Evolutionary conservation across 1,284 basidiomycete species (phyloP).

Genomic region (Trichosporon faecale): DNA sequence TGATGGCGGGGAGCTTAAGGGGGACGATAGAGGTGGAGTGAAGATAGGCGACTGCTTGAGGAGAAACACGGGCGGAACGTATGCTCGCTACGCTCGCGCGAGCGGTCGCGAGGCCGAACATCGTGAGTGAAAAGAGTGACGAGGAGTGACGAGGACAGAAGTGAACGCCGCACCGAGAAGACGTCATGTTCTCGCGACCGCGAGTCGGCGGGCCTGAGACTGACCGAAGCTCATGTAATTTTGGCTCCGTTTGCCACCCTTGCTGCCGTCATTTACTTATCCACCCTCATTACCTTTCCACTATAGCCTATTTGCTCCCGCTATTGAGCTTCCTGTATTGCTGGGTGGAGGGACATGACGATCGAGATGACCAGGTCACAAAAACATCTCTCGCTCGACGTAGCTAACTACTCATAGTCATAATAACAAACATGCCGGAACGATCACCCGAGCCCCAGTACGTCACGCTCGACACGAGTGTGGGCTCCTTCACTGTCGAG

Average conservation of each 20-base stretch:
- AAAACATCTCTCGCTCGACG: background rate
- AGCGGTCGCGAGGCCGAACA: background rate
- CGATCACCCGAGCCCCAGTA: slow-evolving; percentile 21
- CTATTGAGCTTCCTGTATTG: background rate
- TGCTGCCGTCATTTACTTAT: background rate
- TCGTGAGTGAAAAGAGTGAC: background rate
- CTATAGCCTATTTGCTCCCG: background rate
- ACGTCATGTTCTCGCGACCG: background rate
- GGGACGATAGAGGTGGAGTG: background rate
- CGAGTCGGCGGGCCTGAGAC: no score
- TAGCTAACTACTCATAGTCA: background rate
- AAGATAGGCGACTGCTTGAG: background rate
- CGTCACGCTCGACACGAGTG: slow-evolving; percentile 76
- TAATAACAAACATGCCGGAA: slow-evolving; percentile 14
- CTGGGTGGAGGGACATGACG: background rate
- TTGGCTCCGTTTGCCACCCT: slow-evolving; percentile 8
- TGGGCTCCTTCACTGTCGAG: slow-evolving; percentile 84
- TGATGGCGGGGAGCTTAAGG: background rate
- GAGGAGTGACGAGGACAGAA: background rate
- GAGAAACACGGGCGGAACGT: background rate
- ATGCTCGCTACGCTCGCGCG: background rate
- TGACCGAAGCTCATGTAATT: background rate
- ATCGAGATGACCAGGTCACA: background rate
- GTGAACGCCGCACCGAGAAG: background rate
- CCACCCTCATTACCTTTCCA: background rate